A percentile compares a stretch with the other conserved stretches of the same genome.
Evolutionary conservation across 208 protist genomes (phyloP).

Genomic region (Trichomonas gallinae): DNA sequence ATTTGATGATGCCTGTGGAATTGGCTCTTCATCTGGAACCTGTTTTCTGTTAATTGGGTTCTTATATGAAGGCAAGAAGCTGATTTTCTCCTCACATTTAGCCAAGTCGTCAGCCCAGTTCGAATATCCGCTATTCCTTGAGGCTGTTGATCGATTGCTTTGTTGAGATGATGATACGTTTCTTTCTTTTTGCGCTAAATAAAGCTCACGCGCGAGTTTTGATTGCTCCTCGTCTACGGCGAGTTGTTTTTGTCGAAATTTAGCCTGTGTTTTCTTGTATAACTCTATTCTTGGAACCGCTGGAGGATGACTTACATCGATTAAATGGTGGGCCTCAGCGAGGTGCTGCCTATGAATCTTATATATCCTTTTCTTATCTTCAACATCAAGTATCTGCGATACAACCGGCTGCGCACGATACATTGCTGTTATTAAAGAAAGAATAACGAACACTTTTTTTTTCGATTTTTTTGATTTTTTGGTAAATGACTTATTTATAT

Average conservation of each 20-base stretch:
- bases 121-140: not conserved
- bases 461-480: too few species aligned
- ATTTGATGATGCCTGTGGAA: not conserved
- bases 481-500: too few species aligned
- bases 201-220: not conserved
- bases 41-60: not conserved
- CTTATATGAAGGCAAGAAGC: not conserved
- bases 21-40: not conserved
- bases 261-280: not conserved
- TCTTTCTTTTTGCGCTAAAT: not conserved
- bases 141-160: not conserved
- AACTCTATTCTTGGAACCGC: not conserved
- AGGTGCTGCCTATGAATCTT: not conserved
- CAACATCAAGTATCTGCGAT: not conserved
- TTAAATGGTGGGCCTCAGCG: not conserved
- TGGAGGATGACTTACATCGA: not conserved
- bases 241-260: not conserved
- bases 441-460: not conserved
- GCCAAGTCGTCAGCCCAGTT: not conserved
- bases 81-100: not conserved
- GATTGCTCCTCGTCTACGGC: not conserved
- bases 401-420: not conserved
- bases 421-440: not conserved
- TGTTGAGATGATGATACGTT: not conserved
- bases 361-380: not conserved